Conservation (phyloP, 2,329 filamentous ascomycete species). For the Aspergillus sp. region DNA sequence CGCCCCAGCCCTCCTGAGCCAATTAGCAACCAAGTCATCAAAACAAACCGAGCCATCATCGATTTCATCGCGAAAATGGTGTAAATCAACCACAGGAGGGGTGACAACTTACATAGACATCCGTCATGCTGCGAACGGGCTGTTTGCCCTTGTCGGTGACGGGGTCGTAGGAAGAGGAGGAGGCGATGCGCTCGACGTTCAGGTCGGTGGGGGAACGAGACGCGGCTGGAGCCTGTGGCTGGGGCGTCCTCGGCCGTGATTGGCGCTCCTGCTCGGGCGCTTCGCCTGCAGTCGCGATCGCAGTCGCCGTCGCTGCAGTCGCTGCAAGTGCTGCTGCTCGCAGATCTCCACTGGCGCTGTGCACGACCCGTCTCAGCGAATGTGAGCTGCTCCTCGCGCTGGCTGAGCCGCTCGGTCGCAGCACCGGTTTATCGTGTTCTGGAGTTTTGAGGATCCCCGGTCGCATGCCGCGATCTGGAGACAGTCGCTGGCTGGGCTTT, state of each 20-base stretch:
- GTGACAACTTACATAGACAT: slow-evolving; percentile 80
- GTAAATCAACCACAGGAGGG: slow-evolving; percentile 20
- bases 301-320: slow-evolving; percentile 65
- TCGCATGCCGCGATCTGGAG: slow-evolving; percentile 29
- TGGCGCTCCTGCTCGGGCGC: slow-evolving; percentile 39
- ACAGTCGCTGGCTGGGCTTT: slow-evolving; percentile 27
- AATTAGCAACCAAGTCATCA: slow-evolving; percentile 26
- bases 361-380: slow-evolving; percentile 69
- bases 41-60: slow-evolving; percentile 9
- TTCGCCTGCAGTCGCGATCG: slow-evolving; percentile 59
- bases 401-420: slow-evolving; percentile 49
- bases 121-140: slow-evolving; percentile 83
- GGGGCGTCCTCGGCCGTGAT: slow-evolving; percentile 29
- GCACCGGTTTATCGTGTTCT: slow-evolving; percentile 35
- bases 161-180: slow-evolving; percentile 68
- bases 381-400: slow-evolving; percentile 27
- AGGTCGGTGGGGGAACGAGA: slow-evolving; percentile 29
- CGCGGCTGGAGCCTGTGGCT: slow-evolving; percentile 37
- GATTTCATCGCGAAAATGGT: slow-evolving; percentile 19
- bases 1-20: slow-evolving; percentile 85
- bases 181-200: slow-evolving; percentile 45
- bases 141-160: slow-evolving; percentile 86
- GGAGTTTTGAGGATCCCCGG: slow-evolving; percentile 44
- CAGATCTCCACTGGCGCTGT: slow-evolving; percentile 64
- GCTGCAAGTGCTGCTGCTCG: slow-evolving; percentile 66